Evolutionary conservation across 2,329 filamentous ascomycete species (phyloP).

Genomic region (Colletotrichum sidae): DNA sequence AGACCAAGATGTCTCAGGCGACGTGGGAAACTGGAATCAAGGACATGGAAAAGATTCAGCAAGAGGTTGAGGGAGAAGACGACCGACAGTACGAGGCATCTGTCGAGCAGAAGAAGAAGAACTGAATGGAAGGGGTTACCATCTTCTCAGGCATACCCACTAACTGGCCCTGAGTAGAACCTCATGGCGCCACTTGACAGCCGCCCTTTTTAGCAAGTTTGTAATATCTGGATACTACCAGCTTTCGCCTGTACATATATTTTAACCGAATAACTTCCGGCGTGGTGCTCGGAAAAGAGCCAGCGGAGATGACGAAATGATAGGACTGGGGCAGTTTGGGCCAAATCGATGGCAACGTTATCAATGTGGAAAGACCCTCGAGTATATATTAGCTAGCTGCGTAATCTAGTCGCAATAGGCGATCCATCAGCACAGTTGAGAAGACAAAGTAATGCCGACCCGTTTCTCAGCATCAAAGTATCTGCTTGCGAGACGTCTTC

Average conservation of each 20-base stretch:
- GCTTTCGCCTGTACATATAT: constrained; percentile 26
- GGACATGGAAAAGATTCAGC: constrained; percentile 74
- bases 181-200: not conserved
- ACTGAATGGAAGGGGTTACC: constrained; percentile 20
- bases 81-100: constrained; percentile 40
- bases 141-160: not conserved
- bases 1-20: constrained; percentile 75
- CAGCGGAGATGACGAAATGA: constrained; percentile 8
- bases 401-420: not conserved
- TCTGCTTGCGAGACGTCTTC: no score
- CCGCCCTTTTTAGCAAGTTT: constrained; percentile 13
- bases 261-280: not conserved
- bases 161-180: not conserved
- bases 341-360: no score
- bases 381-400: constrained; percentile 2
- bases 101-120: constrained; percentile 38
- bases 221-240: constrained; percentile 23
- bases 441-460: no score
- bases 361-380: not conserved
- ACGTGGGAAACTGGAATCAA: constrained; percentile 71
- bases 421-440: no score
- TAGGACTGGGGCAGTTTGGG: not conserved
- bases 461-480: no score
- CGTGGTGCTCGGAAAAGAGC: not conserved
- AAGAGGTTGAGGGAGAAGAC: constrained; percentile 53